Base-by-base conservation (phyloP, 164 flowering plant genomes). In the Saururus chinensis region DNA sequence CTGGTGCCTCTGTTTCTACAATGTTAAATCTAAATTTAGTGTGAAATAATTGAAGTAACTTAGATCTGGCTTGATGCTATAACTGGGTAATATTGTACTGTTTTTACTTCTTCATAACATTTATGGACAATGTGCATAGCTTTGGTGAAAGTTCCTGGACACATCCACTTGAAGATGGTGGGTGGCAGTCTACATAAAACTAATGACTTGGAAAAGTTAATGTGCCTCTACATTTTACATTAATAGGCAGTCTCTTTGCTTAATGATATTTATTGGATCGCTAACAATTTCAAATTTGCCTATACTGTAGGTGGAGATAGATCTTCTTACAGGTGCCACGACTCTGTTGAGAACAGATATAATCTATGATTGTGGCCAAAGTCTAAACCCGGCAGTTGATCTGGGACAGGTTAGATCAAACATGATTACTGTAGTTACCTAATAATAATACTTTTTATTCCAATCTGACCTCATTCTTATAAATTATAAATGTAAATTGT, bases 331-430 rank as follows among this genome's bases (percentile, higher is more conserved):
- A 0, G 98, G 98, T 61, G 85, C 84, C 70, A 87, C 92, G 22
- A 80, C 74, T 30, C 77, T 85, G 52, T 60, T 88, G 80, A 83
- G 61, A 58, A 52, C 88, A 4, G 98, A 88, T 74, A 88, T 92
- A 51, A 73, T 80, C 20, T 92, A 92, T 72, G 98, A 92, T 62
- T 85, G 96, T 66, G 95, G 98, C 41, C 83, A 84, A 76, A 92
- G 98, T 78, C 80, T 92, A 68, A 92, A 92, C 74, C 98, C 96
- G 52, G 96, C 96, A 11, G 86, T 89, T 35, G 98, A 92, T 76
- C 64, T 92, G 63, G 96, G 98, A 70, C 98, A 92, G 89, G 96
- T 89, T 42, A 42, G 49, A 42, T 42, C 49, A 9, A 40, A 40
- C 42, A 42, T 42, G 49, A 10, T 42, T 14, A 4, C 12, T 42